phyloP scores from a whole-genome alignment of 2,329 filamentous ascomycete species.

The Pseudohalonectria lignicola region DNA sequence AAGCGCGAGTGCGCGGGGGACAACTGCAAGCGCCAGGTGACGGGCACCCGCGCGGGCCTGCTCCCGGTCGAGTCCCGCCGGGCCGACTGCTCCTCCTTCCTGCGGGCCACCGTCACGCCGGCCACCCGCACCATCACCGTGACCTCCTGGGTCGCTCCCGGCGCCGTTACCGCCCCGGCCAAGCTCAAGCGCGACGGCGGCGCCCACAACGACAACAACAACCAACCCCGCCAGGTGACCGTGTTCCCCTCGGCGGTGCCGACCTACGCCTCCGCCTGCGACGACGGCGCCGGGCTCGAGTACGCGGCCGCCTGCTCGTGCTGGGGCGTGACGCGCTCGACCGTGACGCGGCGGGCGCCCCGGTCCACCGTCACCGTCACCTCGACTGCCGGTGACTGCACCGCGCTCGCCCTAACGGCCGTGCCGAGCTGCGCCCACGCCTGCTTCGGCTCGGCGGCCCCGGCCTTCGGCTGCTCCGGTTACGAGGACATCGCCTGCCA shows the following conservation, averaged over 20 bases:
- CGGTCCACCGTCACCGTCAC: not conserved
- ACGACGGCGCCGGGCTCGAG: not conserved
- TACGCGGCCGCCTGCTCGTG: constrained; percentile 3
- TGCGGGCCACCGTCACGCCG: constrained; percentile 1
- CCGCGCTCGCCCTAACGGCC: too few species aligned
- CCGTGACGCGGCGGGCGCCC: not conserved
- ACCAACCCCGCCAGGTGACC: not conserved
- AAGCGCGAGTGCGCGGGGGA: not conserved
- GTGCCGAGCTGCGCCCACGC: too few species aligned
- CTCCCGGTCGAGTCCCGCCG: not conserved
- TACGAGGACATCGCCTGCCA: too few species aligned
- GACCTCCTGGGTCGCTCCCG: not conserved
- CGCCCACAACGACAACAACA: not conserved
- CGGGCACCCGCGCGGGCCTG: not conserved
- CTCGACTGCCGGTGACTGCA: too few species aligned
- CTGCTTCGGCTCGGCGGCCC: too few species aligned
- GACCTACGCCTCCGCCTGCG: constrained; percentile 1
- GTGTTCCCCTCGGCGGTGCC: constrained; percentile 1
- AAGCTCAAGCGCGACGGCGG: too few species aligned
- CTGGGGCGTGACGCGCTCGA: not conserved
- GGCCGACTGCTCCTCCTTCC: constrained; percentile 2
- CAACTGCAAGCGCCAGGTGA: constrained; percentile 2
- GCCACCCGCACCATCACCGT: not conserved
- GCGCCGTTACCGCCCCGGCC: not conserved
- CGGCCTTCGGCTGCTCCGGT: too few species aligned